A percentile compares a stretch with the other conserved stretches of the same genome.
These are phyloP conservation scores for Zygotorulaspora sp. DNA, from an alignment of 805 yeast genomes.

Conservation along the genomic window DNA sequence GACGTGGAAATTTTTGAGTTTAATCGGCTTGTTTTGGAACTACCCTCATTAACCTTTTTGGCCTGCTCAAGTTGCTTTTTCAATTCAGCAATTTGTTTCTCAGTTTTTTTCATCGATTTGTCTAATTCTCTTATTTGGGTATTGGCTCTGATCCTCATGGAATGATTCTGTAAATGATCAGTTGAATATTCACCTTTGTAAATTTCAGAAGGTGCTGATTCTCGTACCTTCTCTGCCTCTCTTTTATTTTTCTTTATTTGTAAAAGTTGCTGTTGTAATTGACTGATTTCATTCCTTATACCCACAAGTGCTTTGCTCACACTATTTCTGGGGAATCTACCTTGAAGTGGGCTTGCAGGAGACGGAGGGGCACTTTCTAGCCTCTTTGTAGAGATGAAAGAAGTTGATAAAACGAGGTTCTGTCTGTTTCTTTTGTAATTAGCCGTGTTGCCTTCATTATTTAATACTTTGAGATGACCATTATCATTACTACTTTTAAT, in stretches of 20 bases:
- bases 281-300: slow-evolving; percentile 23
- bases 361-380: slow-evolving; percentile 24
- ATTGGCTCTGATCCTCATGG: slow-evolving; percentile 33
- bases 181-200: slow-evolving; percentile 35
- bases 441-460: background rate
- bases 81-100: slow-evolving; percentile 23
- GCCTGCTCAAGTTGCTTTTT: slow-evolving; percentile 25
- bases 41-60: slow-evolving; percentile 8
- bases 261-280: slow-evolving; percentile 22
- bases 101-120: slow-evolving; percentile 28
- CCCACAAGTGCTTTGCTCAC: slow-evolving; percentile 20
- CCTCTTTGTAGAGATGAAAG: slow-evolving; percentile 32
- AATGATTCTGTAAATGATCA: slow-evolving; percentile 35
- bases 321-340: slow-evolving; percentile 24
- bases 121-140: slow-evolving; percentile 33
- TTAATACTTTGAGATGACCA: background rate
- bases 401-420: slow-evolving; percentile 32
- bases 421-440: slow-evolving; percentile 20
- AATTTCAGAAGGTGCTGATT: slow-evolving; percentile 30
- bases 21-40: slow-evolving; percentile 2
- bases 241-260: slow-evolving; percentile 24
- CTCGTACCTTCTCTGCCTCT: slow-evolving; percentile 25
- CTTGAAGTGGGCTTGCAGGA: slow-evolving; percentile 29
- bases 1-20: background rate
- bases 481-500: slow-evolving; percentile 5